These are phyloP conservation scores for Cyclanthera cordifolia DNA, from an alignment of 306 rosid species.

Conservation along the genomic window DNA sequence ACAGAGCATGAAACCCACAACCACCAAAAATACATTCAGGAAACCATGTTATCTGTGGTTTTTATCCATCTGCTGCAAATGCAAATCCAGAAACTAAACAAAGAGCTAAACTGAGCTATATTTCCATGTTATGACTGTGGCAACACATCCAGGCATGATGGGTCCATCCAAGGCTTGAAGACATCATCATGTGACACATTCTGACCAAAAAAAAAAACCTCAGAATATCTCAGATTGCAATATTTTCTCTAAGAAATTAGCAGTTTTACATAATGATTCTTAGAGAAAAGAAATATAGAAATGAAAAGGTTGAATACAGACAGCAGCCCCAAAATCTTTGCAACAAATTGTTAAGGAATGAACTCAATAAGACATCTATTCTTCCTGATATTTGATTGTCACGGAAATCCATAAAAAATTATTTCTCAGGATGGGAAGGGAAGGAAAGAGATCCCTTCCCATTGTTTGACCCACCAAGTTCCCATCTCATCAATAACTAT, in stretches of 20 bases:
- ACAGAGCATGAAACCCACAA: background rate
- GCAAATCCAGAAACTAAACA: background rate
- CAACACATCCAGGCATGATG: slow-evolving; percentile 26
- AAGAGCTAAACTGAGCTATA: background rate
- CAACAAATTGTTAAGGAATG: background rate
- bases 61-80: slow-evolving; percentile 2
- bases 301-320: background rate
- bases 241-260: background rate
- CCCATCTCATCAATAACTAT: too few relatives aligned
- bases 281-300: background rate
- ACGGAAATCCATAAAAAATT: too few relatives aligned
- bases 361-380: background rate
- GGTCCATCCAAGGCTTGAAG: slow-evolving; percentile 58
- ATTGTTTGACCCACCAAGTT: too few relatives aligned
- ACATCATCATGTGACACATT: slow-evolving; percentile 27
- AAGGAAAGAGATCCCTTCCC: too few relatives aligned
- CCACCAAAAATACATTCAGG: background rate
- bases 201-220: slow-evolving; percentile 31
- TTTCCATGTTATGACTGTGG: slow-evolving; percentile 7
- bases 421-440: too few relatives aligned
- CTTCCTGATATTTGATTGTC: too few relatives aligned
- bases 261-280: too few relatives aligned
- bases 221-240: background rate
- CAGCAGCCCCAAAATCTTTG: background rate
- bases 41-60: background rate